Evolutionary conservation across 768 basidiomycete species (phyloP).

Genomic region (Lentinus brumalis): DNA sequence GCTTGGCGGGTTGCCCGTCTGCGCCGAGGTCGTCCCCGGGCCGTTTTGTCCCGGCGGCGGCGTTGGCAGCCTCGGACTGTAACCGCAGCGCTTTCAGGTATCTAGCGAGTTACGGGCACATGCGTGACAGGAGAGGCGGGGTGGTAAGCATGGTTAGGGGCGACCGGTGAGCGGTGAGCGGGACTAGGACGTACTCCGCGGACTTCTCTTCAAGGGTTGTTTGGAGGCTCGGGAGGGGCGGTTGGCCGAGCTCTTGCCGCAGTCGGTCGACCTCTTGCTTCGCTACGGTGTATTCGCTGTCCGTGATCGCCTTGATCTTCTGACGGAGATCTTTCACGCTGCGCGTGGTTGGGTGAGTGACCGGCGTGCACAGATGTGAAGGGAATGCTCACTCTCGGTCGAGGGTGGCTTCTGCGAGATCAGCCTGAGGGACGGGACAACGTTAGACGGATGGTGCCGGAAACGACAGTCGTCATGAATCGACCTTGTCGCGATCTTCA

Average conservation of each 20-base stretch:
- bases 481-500: constrained; percentile 76
- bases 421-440: constrained; percentile 45
- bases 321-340: constrained; percentile 68
- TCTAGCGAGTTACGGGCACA: constrained; percentile 15
- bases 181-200: constrained; percentile 43
- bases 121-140: background rate
- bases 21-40: constrained; percentile 27
- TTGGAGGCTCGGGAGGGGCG: constrained; percentile 72
- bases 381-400: constrained; percentile 60
- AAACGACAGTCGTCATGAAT: background rate
- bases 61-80: constrained; percentile 23
- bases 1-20: constrained; percentile 30
- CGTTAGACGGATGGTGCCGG: background rate
- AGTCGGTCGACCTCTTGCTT: constrained; percentile 79
- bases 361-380: background rate
- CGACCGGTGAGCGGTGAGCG: background rate
- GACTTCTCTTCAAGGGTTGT: constrained; percentile 72
- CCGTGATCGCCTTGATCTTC: constrained; percentile 68
- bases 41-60: constrained; percentile 23
- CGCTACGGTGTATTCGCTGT: constrained; percentile 73
- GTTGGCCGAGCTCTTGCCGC: constrained; percentile 74
- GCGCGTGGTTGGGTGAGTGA: background rate
- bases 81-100: constrained; percentile 36
- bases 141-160: background rate
- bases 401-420: constrained; percentile 66